These are phyloP conservation scores for Fennellomyces sp. DNA, from an alignment of 371 early-diverging fungal genomes.

Conservation along the genomic window DNA sequence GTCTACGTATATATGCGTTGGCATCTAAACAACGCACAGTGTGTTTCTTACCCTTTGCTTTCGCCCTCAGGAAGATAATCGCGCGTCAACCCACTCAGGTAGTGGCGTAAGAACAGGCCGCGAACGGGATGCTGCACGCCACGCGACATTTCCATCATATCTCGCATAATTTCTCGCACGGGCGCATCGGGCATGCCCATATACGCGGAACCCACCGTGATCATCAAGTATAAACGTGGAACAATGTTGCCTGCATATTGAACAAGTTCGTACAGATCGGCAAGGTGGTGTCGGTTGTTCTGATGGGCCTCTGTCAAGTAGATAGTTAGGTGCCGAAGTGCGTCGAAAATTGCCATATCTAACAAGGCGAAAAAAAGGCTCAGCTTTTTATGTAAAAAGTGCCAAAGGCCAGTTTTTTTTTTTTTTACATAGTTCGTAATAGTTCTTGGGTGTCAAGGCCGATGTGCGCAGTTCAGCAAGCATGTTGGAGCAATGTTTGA, in stretches of 20 bases:
- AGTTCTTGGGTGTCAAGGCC: slow-evolving; percentile 91
- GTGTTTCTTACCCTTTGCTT: slow-evolving; percentile 47
- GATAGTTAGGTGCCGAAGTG: slow-evolving; percentile 84
- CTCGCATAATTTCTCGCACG: slow-evolving; percentile 93
- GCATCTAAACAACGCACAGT: not conserved
- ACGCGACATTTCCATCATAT: slow-evolving; percentile 97
- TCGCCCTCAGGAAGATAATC: slow-evolving; percentile 77
- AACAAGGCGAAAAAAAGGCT: not conserved
- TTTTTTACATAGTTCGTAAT: slow-evolving; percentile 91
- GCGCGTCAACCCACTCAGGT: slow-evolving; percentile 91
- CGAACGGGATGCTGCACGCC: slow-evolving; percentile 98
- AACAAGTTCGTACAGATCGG: slow-evolving; percentile 95
- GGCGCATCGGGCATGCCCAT: slow-evolving; percentile 88
- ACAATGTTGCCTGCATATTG: slow-evolving; percentile 97
- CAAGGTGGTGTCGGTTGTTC: slow-evolving; percentile 84
- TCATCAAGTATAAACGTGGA: slow-evolving; percentile 96
- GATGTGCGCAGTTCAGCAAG: slow-evolving; percentile 93
- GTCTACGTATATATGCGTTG: slow-evolving; percentile 49
- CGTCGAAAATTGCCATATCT: slow-evolving; percentile 96
- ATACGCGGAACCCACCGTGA: slow-evolving; percentile 94
- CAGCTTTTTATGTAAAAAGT: too few relatives aligned
- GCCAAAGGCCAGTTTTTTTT: too few relatives aligned
- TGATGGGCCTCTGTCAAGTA: slow-evolving; percentile 88
- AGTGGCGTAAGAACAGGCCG: slow-evolving; percentile 94
- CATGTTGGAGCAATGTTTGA: slow-evolving; percentile 96